Conservation (phyloP, 768 basidiomycete genomes). For the Suillus ampliporus region DNA sequence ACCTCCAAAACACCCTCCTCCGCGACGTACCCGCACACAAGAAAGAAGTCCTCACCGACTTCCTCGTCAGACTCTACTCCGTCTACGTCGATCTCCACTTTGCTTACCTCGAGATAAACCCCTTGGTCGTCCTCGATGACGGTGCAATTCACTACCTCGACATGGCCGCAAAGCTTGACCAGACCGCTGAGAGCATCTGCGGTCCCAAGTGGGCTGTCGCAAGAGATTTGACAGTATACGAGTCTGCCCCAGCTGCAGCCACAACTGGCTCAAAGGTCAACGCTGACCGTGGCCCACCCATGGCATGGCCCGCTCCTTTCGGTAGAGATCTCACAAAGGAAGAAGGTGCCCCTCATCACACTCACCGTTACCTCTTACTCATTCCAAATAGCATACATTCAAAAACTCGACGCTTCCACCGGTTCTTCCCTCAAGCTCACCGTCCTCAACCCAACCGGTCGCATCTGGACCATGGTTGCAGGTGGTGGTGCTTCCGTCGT, state of each 20-base stretch:
- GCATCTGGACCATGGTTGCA: conserved; percentile 99
- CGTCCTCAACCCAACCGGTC: conserved; percentile 92
- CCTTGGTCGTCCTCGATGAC: conserved; percentile 91
- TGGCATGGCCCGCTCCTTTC: conserved; percentile 96
- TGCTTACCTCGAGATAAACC: conserved; percentile 99
- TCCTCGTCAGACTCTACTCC: conserved; percentile 92
- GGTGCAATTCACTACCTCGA: conserved; percentile 91
- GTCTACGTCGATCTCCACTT: conserved; percentile 99
- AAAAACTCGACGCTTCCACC: conserved; percentile 95
- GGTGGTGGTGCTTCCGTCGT: conserved; percentile 88
- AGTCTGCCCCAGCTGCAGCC: conserved; percentile 45
- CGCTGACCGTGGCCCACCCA: conserved; percentile 95
- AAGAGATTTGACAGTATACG: conserved; percentile 83
- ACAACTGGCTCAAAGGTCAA: conserved; percentile 58
- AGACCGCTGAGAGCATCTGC: conserved; percentile 97
- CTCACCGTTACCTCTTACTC: too few species aligned
- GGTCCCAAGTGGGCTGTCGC: conserved; percentile 99
- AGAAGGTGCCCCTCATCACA: too few species aligned
- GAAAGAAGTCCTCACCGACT: conserved; percentile 93
- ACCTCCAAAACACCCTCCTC: conserved; percentile 76
- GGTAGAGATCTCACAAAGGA: conserved; percentile 98
- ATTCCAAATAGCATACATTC: conserved; percentile 77
- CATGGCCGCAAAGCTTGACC: conserved; percentile 99
- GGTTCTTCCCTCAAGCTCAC: conserved; percentile 99
- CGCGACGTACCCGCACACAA: conserved; percentile 81